Conservation (phyloP, 306 rosid genomes). For the Elaeagnus macrophylla region DNA sequence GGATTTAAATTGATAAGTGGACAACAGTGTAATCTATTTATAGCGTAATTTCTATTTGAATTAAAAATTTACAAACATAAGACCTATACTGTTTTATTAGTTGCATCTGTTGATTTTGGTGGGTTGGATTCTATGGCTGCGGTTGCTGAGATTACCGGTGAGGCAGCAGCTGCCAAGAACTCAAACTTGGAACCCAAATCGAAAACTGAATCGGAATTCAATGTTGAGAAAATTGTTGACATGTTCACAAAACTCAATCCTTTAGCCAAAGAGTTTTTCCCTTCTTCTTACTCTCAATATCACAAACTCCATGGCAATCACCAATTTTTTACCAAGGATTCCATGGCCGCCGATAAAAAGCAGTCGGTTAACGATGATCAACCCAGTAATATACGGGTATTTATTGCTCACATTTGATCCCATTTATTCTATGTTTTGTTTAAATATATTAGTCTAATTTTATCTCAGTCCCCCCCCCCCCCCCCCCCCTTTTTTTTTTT, state of each 20-base stretch:
- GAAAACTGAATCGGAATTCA: conserved; percentile 54
- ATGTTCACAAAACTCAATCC: conserved; percentile 95
- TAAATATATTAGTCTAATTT: neutral
- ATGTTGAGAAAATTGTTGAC: conserved; percentile 81
- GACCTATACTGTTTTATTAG: conserved; percentile 16
- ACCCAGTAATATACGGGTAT: conserved; percentile 67
- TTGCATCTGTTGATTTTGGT: neutral
- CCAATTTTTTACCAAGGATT: conserved; percentile 40
- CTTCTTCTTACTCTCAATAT: conserved; percentile 53
- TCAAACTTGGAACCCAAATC: conserved; percentile 57
- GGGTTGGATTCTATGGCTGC: conserved; percentile 68
- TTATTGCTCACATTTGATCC: conserved; percentile 29
- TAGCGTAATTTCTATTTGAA: neutral
- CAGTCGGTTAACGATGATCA: conserved; percentile 39
- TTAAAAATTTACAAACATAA: neutral
- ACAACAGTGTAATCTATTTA: too few species aligned
- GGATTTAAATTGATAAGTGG: too few species aligned
- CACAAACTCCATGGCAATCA: conserved; percentile 26
- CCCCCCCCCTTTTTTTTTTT: too few species aligned
- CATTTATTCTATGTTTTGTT: neutral
- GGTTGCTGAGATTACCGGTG: conserved; percentile 71
- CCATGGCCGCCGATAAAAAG: conserved; percentile 35
- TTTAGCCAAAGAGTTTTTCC: conserved; percentile 78
- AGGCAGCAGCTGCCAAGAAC: conserved; percentile 57
- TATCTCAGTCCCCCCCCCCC: too few species aligned